A percentile compares a stretch with the other conserved stretches of the same genome.
phyloP scores from a whole-genome alignment of 1,284 basidiomycete species.

The Puccinia novopanici region DNA sequence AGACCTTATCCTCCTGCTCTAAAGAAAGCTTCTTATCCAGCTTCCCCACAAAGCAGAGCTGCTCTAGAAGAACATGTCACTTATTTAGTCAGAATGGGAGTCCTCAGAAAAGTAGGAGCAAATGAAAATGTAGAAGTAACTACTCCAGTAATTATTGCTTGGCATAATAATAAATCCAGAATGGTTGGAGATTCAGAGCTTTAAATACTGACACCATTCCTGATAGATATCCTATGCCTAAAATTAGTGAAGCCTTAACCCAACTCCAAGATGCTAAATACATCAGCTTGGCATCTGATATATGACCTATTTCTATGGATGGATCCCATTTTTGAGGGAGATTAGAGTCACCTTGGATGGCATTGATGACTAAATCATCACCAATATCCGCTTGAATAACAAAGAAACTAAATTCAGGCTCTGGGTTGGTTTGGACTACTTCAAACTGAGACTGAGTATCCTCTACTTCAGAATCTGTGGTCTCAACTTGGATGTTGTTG shows the following conservation, averaged over 20 bases:
- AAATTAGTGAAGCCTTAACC: not conserved
- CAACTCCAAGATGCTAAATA: conserved; percentile 14
- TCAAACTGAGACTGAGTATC: conserved; percentile 15
- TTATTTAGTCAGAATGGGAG: not conserved
- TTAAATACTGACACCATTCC: too few species aligned
- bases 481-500: not conserved
- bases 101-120: conserved; percentile 9
- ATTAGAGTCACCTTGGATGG: not conserved
- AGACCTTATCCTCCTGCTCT: too few species aligned
- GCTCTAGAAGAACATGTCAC: conserved; percentile 19
- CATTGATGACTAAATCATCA: not conserved
- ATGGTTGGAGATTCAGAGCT: too few species aligned
- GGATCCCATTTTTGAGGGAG: not conserved
- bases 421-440: not conserved
- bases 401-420: too few species aligned
- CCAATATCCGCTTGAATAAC: conserved; percentile 2
- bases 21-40: too few species aligned
- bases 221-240: too few species aligned
- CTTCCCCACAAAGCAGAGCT: conserved; percentile 11
- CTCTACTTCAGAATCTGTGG: conserved; percentile 16
- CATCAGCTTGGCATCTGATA: not conserved
- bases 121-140: conserved; percentile 39
- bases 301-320: too few species aligned
- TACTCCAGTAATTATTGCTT: too few species aligned
- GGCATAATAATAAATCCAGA: too few species aligned